Evolutionary conservation across 371 early-diverging fungal species (phyloP), one percentile per base, ranked within the genome.

Genomic region (Saksenaea vasiformis): DNA sequence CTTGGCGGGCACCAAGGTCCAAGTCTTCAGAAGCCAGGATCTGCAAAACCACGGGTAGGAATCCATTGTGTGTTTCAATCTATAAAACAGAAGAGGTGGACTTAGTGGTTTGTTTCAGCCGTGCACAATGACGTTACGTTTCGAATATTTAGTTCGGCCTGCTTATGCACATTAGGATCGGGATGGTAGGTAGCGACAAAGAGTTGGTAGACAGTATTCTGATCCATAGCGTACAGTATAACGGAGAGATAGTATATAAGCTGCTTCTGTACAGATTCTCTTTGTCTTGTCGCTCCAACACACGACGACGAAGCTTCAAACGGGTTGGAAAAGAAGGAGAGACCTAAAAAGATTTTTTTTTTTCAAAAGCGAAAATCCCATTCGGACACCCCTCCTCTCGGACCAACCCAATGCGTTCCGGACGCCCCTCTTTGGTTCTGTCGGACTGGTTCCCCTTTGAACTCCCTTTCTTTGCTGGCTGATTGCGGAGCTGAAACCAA

Each of bases 181-280:
- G 92, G 87, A 76, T 91, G 87, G 75, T 86, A 87, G 11, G 92
- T 92, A 15, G 91, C 87, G 62, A 83, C 85, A 72, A 93, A 91
- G 47, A 92, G 78, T 72, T 87, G 86, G 53, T 84, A 84, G 55
- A 87, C 76, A 36, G 76, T 62, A 66, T 73, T 67, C 61, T 78
- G 78, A 72, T 87, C 83, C 85, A 87, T 87, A 60, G 60, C 17
- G 44, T 10, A 35, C 22, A 24, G 27, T 34, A 37, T 56, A 19
- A 56, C 36, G 43, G 55, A 55, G 19, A 38, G 47, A 47, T 26
- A 26, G 11, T 36, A 61, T 11, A 31, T 15, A 53, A 53, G 51
- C 7, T 47, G 51, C 51, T 47, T 47, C 51, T 47, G 51, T 47
- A 47, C 51, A 47, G 51, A 47, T 47, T 47, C 51, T 47, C 51